Percentiles rank a stretch among this genome's conserved stretches.
Conservation (phyloP, 1,139 yeast species). For the Scheffersomyces titani region DNA sequence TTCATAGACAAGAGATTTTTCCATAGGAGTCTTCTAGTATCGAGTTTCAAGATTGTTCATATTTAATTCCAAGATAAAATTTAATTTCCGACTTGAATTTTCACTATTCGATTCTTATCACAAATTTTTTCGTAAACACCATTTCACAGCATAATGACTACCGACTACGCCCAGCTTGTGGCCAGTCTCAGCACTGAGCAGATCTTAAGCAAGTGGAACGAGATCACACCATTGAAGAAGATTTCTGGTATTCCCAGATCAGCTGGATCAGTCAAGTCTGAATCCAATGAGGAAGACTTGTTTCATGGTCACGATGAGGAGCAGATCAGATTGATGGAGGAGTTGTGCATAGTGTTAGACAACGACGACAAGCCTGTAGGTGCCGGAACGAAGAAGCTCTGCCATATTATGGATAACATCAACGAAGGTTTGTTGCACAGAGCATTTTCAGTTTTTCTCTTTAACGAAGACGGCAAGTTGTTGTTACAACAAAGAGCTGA, state of each 20-base stretch:
- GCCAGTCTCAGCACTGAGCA: slow-evolving; percentile 47
- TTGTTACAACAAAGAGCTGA: slow-evolving; percentile 92
- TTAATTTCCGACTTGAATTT: background rate
- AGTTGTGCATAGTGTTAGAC: slow-evolving; percentile 90
- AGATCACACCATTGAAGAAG: slow-evolving; percentile 53
- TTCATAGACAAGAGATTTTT: background rate
- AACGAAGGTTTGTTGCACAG: slow-evolving; percentile 85
- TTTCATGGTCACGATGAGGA: slow-evolving; percentile 90
- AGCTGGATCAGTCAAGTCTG: slow-evolving; percentile 19
- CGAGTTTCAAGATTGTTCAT: background rate
- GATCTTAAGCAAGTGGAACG: slow-evolving; percentile 62
- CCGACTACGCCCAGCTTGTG: slow-evolving; percentile 54
- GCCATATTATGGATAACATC: slow-evolving; percentile 89
- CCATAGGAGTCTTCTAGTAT: background rate
- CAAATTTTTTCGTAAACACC: slow-evolving; percentile 2
- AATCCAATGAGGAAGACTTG: slow-evolving; percentile 31
- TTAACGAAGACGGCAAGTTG: slow-evolving; percentile 73
- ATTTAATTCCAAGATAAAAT: too few species aligned
- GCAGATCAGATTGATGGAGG: slow-evolving; percentile 94
- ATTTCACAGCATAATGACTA: slow-evolving; percentile 11
- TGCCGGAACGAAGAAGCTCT: slow-evolving; percentile 89
- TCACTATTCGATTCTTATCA: background rate
- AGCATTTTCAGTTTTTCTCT: slow-evolving; percentile 92
- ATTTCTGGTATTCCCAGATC: slow-evolving; percentile 51
- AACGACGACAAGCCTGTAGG: slow-evolving; percentile 86